These are phyloP conservation scores for Alternaria alternata DNA, from an alignment of 2,329 filamentous ascomycete species.

Conservation along the genomic window DNA sequence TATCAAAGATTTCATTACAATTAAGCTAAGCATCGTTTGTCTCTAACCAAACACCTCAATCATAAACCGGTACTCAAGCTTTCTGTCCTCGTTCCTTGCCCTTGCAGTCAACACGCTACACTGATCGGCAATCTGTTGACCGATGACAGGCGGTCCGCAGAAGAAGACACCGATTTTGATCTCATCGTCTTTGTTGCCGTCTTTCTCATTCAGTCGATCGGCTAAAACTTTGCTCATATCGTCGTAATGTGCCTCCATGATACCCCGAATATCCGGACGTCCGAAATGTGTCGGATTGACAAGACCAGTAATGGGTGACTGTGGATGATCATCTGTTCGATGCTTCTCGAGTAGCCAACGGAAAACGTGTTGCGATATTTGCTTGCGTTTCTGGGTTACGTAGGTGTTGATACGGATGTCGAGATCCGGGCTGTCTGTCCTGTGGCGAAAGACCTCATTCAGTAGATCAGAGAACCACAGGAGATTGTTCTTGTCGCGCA, in stretches of 20 bases:
- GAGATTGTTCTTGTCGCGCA: conserved; percentile 64
- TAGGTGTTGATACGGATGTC: conserved; percentile 66
- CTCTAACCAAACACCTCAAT: conserved; percentile 64
- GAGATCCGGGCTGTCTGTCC: conserved; percentile 48
- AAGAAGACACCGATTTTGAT: conserved; percentile 65
- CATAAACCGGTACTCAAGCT: conserved; percentile 65
- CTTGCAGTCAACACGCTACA: conserved; percentile 61
- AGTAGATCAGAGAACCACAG: conserved; percentile 66
- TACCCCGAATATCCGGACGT: conserved; percentile 61
- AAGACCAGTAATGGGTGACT: conserved; percentile 63
- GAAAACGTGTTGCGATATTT: conserved; percentile 64
- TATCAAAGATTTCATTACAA: not conserved
- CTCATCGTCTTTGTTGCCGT: conserved; percentile 31
- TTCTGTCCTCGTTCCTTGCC: conserved; percentile 61
- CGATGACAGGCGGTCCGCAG: conserved; percentile 65
- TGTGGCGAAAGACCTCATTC: conserved; percentile 55
- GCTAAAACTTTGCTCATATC: conserved; percentile 56
- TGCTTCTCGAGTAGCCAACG: conserved; percentile 66
- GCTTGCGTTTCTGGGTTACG: conserved; percentile 63
- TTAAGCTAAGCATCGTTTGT: not conserved
- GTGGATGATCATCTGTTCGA: conserved; percentile 60
- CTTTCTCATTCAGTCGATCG: conserved; percentile 28
- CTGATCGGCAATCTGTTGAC: conserved; percentile 63
- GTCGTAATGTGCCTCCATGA: conserved; percentile 64
- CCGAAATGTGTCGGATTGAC: conserved; percentile 64